Conservation (phyloP, 2,329 filamentous ascomycete genomes). For the Arthrobotrys megalospora region DNA sequence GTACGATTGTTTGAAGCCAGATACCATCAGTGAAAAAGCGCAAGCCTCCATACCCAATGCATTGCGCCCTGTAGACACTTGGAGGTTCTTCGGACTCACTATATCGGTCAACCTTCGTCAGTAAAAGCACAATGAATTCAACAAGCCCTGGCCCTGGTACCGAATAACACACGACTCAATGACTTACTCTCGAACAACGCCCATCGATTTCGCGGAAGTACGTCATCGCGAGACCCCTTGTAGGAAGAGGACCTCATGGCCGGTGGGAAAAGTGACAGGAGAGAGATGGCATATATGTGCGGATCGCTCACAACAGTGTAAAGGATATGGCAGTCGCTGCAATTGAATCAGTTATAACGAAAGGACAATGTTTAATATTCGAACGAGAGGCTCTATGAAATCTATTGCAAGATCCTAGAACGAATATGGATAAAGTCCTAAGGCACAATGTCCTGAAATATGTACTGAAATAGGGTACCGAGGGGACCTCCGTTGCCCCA, state of each 20-base stretch:
- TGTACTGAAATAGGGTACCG: neutral
- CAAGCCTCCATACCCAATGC: neutral
- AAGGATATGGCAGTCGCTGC: neutral
- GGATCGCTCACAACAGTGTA: neutral
- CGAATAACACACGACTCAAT: neutral
- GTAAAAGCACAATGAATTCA: no score
- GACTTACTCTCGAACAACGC: slow-evolving; percentile 3
- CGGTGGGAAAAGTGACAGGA: neutral
- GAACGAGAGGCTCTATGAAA: neutral
- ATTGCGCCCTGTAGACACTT: neutral
- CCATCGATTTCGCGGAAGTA: neutral
- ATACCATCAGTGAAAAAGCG: neutral
- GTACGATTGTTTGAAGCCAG: neutral
- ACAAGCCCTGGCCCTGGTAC: no score
- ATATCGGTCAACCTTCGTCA: neutral
- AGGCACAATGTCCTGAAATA: no score
- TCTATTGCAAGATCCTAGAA: neutral
- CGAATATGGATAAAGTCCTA: no score
- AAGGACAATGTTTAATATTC: neutral
- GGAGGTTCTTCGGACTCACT: neutral
- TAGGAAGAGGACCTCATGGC: slow-evolving; percentile 15
- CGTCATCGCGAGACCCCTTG: slow-evolving; percentile 10
- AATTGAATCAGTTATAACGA: slow-evolving; percentile 1
- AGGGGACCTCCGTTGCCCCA: no score
- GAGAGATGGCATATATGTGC: neutral